phyloP scores from a whole-genome alignment of 2,329 filamentous ascomycete species.

The Furcasterigmium sp. region DNA sequence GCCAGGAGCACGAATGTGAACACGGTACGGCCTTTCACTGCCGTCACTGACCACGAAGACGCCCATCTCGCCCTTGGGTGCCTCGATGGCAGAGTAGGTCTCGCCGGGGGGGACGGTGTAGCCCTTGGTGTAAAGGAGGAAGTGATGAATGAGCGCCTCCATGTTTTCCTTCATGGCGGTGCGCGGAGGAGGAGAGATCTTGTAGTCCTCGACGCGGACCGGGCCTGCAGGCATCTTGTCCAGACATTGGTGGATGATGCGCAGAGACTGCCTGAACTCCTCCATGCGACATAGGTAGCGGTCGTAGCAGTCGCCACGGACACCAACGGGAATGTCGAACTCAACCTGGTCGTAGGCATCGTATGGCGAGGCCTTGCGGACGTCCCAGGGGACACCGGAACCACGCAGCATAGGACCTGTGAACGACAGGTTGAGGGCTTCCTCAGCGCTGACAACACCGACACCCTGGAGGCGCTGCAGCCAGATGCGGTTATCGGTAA shows the following conservation, averaged over 20 bases:
- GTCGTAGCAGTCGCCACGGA: slow-evolving; percentile 98
- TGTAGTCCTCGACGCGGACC: slow-evolving; percentile 96
- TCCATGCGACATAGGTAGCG: slow-evolving; percentile 99
- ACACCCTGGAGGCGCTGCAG: slow-evolving; percentile 86
- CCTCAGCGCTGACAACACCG: slow-evolving; percentile 83
- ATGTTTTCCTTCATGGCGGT: slow-evolving; percentile 99
- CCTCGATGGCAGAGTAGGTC: slow-evolving; percentile 97
- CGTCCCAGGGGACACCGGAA: slow-evolving; percentile 91
- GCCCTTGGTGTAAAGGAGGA: slow-evolving; percentile 97
- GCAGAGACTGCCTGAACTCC: slow-evolving; percentile 96
- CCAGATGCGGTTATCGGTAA: slow-evolving; percentile 99
- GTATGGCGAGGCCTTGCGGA: slow-evolving; percentile 95
- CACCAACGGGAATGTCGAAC: slow-evolving; percentile 93
- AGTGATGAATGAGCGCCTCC: slow-evolving; percentile 99
- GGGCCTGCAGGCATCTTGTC: slow-evolving; percentile 98
- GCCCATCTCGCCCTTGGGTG: slow-evolving; percentile 99
- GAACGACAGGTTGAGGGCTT: slow-evolving; percentile 97
- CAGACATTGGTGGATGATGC: slow-evolving; percentile 97
- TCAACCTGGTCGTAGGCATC: slow-evolving; percentile 98
- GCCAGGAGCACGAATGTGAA: slow-evolving; percentile 93
- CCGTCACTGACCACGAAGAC: slow-evolving; percentile 96
- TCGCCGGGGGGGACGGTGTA: slow-evolving; percentile 96
- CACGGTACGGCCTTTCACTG: slow-evolving; percentile 92
- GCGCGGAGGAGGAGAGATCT: slow-evolving; percentile 92
- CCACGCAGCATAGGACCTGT: slow-evolving; percentile 97